Base-by-base conservation (phyloP, 2,329 filamentous ascomycete species). In the Fusarium sp. region DNA sequence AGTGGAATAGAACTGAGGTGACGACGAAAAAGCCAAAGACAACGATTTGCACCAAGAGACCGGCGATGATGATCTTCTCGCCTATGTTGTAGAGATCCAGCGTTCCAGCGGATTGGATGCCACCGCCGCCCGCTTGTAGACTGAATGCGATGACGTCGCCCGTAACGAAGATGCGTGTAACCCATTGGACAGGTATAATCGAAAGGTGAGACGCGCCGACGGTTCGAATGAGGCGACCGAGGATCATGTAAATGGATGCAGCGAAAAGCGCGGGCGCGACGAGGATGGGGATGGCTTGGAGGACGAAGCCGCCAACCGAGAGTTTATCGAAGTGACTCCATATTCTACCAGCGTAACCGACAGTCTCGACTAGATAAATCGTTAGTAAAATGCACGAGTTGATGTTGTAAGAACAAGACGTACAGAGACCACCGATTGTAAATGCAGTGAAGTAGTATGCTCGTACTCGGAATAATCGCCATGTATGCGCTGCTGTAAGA, bases 241-340 rank as follows among this genome's bases (percentile, higher is more conserved):
- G 61, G 3, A 63, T 63, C 61, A 63, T 63, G 4, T 63, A 63
- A 13, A 63, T 63, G 25, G 61, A 63, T 4, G 61, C 58, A 8
- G 61, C 50, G 43, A 63, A 63, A 3, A 63, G 61, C 0, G 61
- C 58, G 28, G 61, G 61, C 0, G 61, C 61, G 28, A 63, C 61
- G 21, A 63, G 61, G 16, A 63, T 63, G 2, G 50, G 61, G 4
- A 63, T 63, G 4, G 61, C 61, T n/a, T 63, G 61, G 2, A 57
- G 6, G 12, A 63, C 28, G 6, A 63, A 63, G 4, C 43, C 61
- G 6, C 58, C 61, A 2, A 63, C 23, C 0, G 41, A 43, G 7
- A 39, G 1, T 21, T 39, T 63, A 23, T 63, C 61, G 46, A 49
- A 63, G 14, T 63, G 61, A 12, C 61, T 3, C 61, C 61, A 63